Evolutionary conservation across 768 basidiomycete species (phyloP).

Genomic region (Mycena kentingensis): DNA sequence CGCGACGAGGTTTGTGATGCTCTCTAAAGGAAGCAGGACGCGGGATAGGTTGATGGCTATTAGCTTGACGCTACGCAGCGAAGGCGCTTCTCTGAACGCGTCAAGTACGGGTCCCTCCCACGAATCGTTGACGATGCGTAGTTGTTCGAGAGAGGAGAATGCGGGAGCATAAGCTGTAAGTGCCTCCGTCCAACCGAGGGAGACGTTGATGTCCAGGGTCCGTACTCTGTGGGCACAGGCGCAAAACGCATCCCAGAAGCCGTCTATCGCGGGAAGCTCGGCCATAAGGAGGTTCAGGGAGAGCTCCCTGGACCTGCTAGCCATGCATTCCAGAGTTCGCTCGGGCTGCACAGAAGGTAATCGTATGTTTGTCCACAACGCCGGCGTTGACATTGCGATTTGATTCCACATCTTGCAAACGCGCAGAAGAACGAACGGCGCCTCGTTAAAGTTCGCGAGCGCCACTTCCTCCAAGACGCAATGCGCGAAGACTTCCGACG

Average conservation of each 20-base stretch:
- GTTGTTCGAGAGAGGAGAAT: not conserved
- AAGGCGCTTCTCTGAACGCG: no score
- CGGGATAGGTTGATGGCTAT: no score
- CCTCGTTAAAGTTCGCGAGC: not conserved
- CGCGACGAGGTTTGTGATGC: not conserved
- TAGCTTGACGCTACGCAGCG: no score
- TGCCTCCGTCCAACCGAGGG: no score
- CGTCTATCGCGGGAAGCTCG: not conserved
- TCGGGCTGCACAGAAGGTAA: no score
- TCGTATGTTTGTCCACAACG: conserved; percentile 4
- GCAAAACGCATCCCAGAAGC: not conserved
- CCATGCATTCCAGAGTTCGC: no score
- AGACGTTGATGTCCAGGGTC: not conserved
- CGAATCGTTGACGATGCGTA: not conserved
- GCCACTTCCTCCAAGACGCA: not conserved
- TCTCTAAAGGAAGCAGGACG: not conserved
- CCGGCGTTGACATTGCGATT: conserved; percentile 7
- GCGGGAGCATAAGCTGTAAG: not conserved
- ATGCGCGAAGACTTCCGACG: not conserved
- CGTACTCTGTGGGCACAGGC: not conserved
- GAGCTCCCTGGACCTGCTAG: not conserved
- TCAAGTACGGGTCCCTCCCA: no score
- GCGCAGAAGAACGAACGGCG: conserved; percentile 3
- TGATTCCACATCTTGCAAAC: conserved; percentile 7
- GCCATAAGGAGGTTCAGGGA: not conserved